These are phyloP conservation scores for Lachnellula subtilissima DNA, from an alignment of 2,329 filamentous ascomycete genomes.

Conservation along the genomic window DNA sequence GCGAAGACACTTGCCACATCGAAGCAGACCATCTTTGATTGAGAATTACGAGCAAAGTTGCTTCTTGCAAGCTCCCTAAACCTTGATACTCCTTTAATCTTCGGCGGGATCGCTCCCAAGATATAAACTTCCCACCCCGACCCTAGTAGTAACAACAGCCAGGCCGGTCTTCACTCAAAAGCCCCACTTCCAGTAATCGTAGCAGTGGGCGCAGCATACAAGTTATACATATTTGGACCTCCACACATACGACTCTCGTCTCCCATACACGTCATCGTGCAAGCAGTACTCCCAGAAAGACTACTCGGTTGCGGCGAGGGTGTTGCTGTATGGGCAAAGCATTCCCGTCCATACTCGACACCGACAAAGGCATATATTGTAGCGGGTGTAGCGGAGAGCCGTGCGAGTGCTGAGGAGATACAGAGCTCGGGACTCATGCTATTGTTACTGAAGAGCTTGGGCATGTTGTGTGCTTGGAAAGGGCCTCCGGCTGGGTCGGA, in stretches of 20 bases:
- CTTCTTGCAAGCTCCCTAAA: too few species aligned
- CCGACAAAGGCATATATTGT: conserved; percentile 29
- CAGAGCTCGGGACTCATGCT: conserved; percentile 34
- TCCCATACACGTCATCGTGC: conserved; percentile 30
- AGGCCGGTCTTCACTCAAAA: not conserved
- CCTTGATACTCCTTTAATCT: too few species aligned
- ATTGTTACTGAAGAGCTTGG: conserved; percentile 30
- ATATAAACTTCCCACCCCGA: not conserved
- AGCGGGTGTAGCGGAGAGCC: conserved; percentile 25
- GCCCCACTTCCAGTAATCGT: not conserved
- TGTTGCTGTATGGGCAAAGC: conserved; percentile 29
- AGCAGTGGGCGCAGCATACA: conserved; percentile 27
- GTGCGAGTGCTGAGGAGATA: conserved; percentile 29
- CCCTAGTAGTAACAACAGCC: not conserved
- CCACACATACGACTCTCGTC: conserved; percentile 30
- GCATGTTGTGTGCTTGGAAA: conserved; percentile 29
- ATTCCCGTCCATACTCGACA: conserved; percentile 34
- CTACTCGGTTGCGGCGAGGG: conserved; percentile 21
- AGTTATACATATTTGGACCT: conserved; percentile 32
- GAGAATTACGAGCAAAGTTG: too few species aligned
- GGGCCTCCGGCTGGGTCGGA: conserved; percentile 20
- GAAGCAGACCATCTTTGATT: too few species aligned
- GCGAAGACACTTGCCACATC: too few species aligned
- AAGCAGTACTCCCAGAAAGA: conserved; percentile 29
- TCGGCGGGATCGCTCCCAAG: too few species aligned